phyloP scores from a whole-genome alignment of 2,329 filamentous ascomycete species.

The Thielaviopsis punctulata region DNA sequence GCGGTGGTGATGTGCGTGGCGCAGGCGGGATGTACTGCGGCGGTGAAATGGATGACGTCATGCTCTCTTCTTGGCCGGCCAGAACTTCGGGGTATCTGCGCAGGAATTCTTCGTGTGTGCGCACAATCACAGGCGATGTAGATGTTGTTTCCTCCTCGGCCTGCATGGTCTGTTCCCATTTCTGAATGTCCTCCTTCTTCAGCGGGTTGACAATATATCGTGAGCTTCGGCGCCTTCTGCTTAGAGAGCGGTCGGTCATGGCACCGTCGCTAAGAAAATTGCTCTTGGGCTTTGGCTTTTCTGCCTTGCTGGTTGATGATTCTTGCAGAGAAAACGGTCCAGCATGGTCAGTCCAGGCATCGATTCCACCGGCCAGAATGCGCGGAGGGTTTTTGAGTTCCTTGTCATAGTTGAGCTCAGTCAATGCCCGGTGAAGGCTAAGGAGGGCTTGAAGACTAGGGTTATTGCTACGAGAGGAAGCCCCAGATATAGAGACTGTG shows the following conservation, averaged over 20 bases:
- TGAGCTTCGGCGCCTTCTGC: conserved; percentile 20
- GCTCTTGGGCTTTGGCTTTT: conserved; percentile 9
- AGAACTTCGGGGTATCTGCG: conserved; percentile 61
- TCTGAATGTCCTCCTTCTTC: conserved; percentile 61
- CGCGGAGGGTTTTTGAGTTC: conserved; percentile 57
- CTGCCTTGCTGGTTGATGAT: conserved; percentile 17
- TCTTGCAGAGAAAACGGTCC: conserved; percentile 45
- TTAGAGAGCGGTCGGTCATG: neutral
- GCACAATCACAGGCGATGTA: conserved; percentile 39
- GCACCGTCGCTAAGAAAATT: conserved; percentile 1
- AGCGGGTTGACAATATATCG: conserved; percentile 46
- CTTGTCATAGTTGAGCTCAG: conserved; percentile 67
- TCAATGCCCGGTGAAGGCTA: conserved; percentile 61
- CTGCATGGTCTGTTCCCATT: conserved; percentile 62
- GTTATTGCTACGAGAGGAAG: conserved; percentile 1
- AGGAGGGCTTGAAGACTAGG: conserved; percentile 8
- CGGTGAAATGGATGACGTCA: conserved; percentile 22
- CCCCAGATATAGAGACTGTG: conserved; percentile 33
- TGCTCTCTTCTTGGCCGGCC: conserved; percentile 37
- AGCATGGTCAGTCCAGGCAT: conserved; percentile 74
- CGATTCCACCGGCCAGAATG: conserved; percentile 63
- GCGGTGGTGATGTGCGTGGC: neutral
- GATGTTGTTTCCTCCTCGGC: conserved; percentile 39
- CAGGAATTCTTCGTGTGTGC: conserved; percentile 68
- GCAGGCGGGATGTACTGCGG: conserved; percentile 15